Evolutionary conservation across 257 asterid genomes (phyloP).

Genomic region (Penstemon davidsonii): DNA sequence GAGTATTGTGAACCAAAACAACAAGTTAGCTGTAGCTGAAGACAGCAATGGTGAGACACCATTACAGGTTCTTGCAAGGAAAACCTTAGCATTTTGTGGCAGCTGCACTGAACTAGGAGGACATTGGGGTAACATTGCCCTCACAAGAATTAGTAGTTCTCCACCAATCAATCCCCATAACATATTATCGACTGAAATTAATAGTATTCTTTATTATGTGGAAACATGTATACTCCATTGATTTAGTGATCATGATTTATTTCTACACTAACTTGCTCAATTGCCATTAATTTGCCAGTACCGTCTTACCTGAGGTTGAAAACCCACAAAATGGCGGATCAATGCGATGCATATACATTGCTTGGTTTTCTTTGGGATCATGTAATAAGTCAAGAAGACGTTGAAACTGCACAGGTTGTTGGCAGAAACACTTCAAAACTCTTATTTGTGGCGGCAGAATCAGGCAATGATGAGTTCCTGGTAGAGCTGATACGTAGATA

Average conservation of each 20-base stretch:
- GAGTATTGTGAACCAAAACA: conserved; percentile 2
- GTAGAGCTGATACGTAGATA: conserved; percentile 29
- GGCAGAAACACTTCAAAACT: background rate
- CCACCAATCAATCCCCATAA: too few relatives aligned
- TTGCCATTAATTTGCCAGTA: background rate
- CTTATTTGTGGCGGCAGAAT: conserved; percentile 28
- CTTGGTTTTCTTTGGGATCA: conserved; percentile 27
- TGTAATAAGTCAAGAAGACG: conserved; percentile 1
- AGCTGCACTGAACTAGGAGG: background rate
- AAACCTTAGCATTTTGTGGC: conserved; percentile 27
- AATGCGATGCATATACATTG: conserved; percentile 19
- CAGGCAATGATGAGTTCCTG: conserved; percentile 37
- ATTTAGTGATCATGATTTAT: background rate
- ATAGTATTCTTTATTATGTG: background rate
- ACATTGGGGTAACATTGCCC: background rate
- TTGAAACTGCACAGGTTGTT: conserved; percentile 2
- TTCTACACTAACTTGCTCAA: too few relatives aligned
- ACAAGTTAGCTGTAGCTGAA: conserved; percentile 23
- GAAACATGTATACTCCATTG: background rate
- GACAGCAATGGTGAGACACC: conserved; percentile 27
- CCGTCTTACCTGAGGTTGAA: conserved; percentile 8
- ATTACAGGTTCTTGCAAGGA: conserved; percentile 35
- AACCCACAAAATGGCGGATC: background rate
- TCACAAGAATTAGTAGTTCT: background rate
- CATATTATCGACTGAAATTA: background rate